phyloP scores from a whole-genome alignment of 495 filamentous ascomycete species.

The Hyaloscypha variabilis region DNA sequence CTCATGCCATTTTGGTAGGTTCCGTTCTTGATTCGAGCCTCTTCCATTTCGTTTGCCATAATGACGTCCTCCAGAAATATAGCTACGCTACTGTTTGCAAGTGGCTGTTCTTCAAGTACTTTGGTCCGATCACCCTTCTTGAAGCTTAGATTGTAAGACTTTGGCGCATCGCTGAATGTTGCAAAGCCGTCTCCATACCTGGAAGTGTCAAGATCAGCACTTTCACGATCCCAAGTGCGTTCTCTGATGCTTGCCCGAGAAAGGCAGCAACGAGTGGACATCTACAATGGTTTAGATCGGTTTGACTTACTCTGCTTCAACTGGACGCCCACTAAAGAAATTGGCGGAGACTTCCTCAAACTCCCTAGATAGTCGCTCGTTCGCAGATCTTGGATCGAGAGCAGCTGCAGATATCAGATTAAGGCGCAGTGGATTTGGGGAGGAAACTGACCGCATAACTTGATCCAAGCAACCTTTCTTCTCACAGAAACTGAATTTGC shows the following conservation, averaged over 20 bases:
- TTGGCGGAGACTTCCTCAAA: constrained; percentile 14
- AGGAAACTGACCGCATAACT: background rate
- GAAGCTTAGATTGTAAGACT: background rate
- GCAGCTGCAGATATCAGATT: constrained; percentile 5
- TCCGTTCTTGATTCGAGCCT: background rate
- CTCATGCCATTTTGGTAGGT: background rate
- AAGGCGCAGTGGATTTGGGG: background rate
- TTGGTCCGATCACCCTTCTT: background rate
- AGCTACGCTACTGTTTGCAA: constrained; percentile 5
- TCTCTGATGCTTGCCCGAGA: too few species aligned
- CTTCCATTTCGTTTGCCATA: constrained; percentile 18
- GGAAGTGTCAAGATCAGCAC: background rate
- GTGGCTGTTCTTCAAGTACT: background rate
- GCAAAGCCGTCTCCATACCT: background rate
- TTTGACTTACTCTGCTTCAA: constrained; percentile 7
- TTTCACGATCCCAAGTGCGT: background rate
- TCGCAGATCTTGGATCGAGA: background rate
- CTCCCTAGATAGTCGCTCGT: background rate
- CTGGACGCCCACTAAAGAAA: constrained; percentile 17
- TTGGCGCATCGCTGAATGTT: background rate
- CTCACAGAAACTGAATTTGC: background rate
- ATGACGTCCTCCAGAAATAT: constrained; percentile 14
- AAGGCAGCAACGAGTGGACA: too few species aligned
- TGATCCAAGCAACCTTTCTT: background rate
- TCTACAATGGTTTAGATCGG: background rate